phyloP scores from a whole-genome alignment of 1,284 basidiomycete species.

The Ganoderma resinaceum region DNA sequence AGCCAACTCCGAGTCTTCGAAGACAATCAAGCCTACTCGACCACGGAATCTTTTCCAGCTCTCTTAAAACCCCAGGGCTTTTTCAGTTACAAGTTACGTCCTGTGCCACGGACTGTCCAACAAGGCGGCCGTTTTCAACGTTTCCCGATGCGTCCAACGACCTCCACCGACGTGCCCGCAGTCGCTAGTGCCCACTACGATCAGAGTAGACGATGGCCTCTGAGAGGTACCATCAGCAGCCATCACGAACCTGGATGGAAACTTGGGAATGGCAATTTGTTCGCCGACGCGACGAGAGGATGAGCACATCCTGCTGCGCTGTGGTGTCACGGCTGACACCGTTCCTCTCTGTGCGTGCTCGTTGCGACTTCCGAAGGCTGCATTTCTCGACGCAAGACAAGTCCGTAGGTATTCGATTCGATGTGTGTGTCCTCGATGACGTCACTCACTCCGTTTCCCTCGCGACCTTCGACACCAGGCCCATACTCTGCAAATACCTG shows the following conservation, averaged over 20 bases:
- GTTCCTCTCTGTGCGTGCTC: neutral
- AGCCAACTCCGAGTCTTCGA: no score
- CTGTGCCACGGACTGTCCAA: neutral
- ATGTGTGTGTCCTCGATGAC: neutral
- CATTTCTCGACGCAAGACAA: no score
- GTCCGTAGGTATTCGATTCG: neutral
- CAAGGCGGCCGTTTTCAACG: neutral
- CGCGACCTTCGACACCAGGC: no score
- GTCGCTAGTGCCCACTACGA: neutral
- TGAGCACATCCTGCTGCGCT: neutral
- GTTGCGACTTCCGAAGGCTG: neutral
- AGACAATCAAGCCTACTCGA: neutral
- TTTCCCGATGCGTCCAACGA: neutral
- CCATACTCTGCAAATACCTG: no score
- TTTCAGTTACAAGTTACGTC: neutral
- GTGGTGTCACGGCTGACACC: neutral
- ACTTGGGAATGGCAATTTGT: neutral
- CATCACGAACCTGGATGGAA: neutral
- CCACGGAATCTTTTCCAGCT: neutral
- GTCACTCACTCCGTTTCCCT: no score
- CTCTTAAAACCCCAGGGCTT: neutral
- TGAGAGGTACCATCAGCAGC: neutral
- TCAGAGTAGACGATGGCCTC: neutral
- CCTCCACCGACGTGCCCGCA: neutral
- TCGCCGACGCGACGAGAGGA: neutral